A percentile compares a stretch with the other conserved stretches of the same genome.
Evolutionary conservation across 768 basidiomycete species (phyloP).

Genomic region (Leccinum arenicola): DNA sequence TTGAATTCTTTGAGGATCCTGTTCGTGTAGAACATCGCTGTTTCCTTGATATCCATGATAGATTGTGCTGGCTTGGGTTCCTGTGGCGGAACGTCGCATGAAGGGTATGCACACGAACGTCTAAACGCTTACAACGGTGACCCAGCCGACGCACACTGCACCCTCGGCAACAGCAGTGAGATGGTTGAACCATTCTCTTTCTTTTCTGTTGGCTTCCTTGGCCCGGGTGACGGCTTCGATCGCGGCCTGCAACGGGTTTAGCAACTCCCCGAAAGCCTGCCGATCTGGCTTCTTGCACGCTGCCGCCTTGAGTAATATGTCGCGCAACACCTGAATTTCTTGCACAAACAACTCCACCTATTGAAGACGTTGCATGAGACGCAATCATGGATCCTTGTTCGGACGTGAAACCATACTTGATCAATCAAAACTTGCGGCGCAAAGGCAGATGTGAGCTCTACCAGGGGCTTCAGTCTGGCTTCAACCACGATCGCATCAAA

Average conservation of each 20-base stretch:
- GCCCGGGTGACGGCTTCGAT: slow-evolving; percentile 76
- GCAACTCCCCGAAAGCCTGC: slow-evolving; percentile 50
- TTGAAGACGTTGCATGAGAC: slow-evolving; percentile 5
- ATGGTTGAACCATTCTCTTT: slow-evolving; percentile 81
- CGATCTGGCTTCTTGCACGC: slow-evolving; percentile 80
- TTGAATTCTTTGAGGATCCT: slow-evolving; percentile 90
- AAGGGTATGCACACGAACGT: not conserved
- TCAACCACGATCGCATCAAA: slow-evolving; percentile 75
- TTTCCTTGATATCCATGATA: slow-evolving; percentile 82
- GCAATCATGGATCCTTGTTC: not conserved
- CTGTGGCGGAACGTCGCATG: slow-evolving; percentile 21
- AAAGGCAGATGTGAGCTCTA: slow-evolving; percentile 68
- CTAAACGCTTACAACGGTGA: slow-evolving; percentile 61
- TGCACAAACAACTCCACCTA: slow-evolving; percentile 70
- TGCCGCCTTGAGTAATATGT: slow-evolving; percentile 62
- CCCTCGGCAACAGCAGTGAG: slow-evolving; percentile 82
- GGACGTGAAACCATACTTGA: slow-evolving; percentile 53
- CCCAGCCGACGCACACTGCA: slow-evolving; percentile 82
- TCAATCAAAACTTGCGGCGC: slow-evolving; percentile 69
- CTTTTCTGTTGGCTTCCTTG: slow-evolving; percentile 78
- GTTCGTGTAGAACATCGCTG: slow-evolving; percentile 85
- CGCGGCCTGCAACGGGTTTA: slow-evolving; percentile 66
- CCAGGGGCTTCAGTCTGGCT: slow-evolving; percentile 69
- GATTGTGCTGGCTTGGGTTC: slow-evolving; percentile 79
- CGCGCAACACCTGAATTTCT: slow-evolving; percentile 66